phyloP scores from a whole-genome alignment of 2,329 filamentous ascomycete species.

The Colletotrichum viniferum region DNA sequence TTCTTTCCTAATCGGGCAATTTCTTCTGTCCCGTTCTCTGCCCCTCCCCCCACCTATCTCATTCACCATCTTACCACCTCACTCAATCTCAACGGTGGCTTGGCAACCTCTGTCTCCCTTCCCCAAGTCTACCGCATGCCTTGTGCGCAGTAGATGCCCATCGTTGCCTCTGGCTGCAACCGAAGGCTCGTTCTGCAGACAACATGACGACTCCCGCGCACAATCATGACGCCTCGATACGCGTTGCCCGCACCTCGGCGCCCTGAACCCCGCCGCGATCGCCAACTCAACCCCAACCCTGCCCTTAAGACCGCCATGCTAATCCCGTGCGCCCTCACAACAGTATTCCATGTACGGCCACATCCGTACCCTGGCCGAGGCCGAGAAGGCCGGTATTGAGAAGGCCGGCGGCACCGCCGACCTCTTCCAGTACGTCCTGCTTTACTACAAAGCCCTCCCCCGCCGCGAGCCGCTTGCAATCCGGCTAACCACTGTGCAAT shows the following conservation, averaged over 20 bases:
- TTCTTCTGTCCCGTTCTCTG: conserved; percentile 1
- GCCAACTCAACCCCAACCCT: background rate
- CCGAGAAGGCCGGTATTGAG: conserved; percentile 89
- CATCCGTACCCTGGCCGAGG: conserved; percentile 81
- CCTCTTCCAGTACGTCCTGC: conserved; percentile 72
- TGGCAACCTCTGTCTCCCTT: background rate
- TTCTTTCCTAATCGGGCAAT: conserved; percentile 15
- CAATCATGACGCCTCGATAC: background rate
- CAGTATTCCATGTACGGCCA: conserved; percentile 97
- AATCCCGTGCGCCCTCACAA: background rate
- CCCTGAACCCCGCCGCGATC: background rate
- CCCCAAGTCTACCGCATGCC: background rate
- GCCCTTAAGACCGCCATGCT: background rate
- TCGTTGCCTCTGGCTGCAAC: background rate
- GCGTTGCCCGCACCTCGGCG: background rate
- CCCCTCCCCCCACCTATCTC: background rate
- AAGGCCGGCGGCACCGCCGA: conserved; percentile 82
- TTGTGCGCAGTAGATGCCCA: background rate
- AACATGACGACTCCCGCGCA: background rate
- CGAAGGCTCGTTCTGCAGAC: background rate
- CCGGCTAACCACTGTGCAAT: background rate
- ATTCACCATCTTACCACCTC: background rate
- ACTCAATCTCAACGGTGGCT: background rate
- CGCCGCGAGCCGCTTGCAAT: background rate
- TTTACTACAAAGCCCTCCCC: background rate